Conservation (phyloP, 2,329 filamentous ascomycete species). For the Dendrostoma leiphaemia region DNA sequence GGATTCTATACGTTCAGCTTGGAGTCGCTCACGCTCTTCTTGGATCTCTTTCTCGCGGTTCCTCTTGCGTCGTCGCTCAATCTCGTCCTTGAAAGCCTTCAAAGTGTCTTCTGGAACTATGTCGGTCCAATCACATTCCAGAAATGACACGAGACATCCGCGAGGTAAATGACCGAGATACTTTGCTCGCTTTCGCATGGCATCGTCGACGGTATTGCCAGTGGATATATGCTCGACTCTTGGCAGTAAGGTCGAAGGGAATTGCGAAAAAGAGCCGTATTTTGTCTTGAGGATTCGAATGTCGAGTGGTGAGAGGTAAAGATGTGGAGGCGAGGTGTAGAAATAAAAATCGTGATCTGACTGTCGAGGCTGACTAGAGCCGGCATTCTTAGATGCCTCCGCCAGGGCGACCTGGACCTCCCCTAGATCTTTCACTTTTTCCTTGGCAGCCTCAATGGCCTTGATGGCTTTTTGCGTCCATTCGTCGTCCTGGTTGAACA, state of each 20-base stretch:
- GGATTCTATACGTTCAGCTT: constrained; percentile 78
- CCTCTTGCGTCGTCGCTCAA: constrained; percentile 71
- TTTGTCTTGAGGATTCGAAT: constrained; percentile 90
- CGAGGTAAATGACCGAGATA: constrained; percentile 84
- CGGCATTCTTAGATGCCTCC: constrained; percentile 21
- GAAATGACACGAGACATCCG: constrained; percentile 86
- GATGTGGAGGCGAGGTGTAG: constrained; percentile 82
- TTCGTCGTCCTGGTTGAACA: constrained; percentile 90
- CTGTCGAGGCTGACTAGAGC: constrained; percentile 21
- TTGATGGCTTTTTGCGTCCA: constrained; percentile 86
- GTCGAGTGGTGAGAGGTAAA: constrained; percentile 86
- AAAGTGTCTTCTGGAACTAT: constrained; percentile 75
- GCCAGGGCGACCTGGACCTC: constrained; percentile 26
- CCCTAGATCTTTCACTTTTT: constrained; percentile 58
- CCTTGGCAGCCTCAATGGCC: constrained; percentile 71
- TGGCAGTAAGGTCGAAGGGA: constrained; percentile 82
- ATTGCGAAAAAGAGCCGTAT: constrained; percentile 77
- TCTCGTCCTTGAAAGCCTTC: constrained; percentile 72
- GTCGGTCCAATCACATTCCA: constrained; percentile 95
- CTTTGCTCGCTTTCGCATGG: constrained; percentile 77
- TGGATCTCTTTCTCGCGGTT: constrained; percentile 81
- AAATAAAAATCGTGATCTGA: constrained; percentile 69
- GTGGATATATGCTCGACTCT: constrained; percentile 87
- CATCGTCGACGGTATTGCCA: constrained; percentile 83
- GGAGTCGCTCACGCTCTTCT: constrained; percentile 80